These are phyloP conservation scores for Tricholoma furcatifolium DNA, from an alignment of 768 basidiomycete genomes.

Conservation along the genomic window DNA sequence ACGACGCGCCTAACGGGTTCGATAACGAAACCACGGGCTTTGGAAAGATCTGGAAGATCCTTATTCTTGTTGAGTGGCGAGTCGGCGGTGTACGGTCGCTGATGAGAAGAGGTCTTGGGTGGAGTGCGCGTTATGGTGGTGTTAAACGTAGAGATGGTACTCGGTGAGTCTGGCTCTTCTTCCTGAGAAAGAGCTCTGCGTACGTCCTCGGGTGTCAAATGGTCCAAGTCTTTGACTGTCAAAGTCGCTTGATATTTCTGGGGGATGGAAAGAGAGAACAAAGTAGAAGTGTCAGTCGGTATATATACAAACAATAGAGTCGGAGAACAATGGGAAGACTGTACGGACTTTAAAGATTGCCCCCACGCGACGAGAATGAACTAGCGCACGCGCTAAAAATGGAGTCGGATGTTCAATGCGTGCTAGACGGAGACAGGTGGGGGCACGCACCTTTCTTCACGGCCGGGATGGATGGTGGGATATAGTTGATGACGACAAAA, in stretches of 20 bases:
- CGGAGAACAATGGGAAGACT: slow-evolving; percentile 19
- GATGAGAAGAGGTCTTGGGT: slow-evolving; percentile 1
- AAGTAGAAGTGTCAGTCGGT: neutral
- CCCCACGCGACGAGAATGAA: slow-evolving; percentile 47
- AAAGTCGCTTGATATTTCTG: slow-evolving; percentile 46
- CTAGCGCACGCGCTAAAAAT: slow-evolving; percentile 41
- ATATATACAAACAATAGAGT: slow-evolving; percentile 12
- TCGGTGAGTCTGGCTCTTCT: slow-evolving; percentile 23
- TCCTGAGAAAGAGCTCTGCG: slow-evolving; percentile 30
- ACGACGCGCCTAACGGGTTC: slow-evolving; percentile 30
- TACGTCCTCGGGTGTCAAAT: slow-evolving; percentile 40
- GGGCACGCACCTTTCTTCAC: slow-evolving; percentile 29
- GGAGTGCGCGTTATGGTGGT: slow-evolving; percentile 14
- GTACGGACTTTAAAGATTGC: slow-evolving; percentile 42
- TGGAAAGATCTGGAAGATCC: slow-evolving; percentile 15
- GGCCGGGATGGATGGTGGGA: slow-evolving; percentile 40
- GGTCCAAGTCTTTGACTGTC: slow-evolving; percentile 43
- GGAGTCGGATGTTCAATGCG: slow-evolving; percentile 6
- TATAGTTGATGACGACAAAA: slow-evolving; percentile 43
- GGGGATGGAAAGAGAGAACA: slow-evolving; percentile 19
- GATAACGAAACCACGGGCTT: slow-evolving; percentile 16
- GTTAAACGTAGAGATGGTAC: slow-evolving; percentile 9
- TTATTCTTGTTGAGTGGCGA: slow-evolving; percentile 17
- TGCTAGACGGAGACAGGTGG: neutral
- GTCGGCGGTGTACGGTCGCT: slow-evolving; percentile 1